Percentiles rank a stretch among this genome's conserved stretches.
Evolutionary conservation across 441 rosid species (phyloP).

Genomic region (Corymbia calophylla): DNA sequence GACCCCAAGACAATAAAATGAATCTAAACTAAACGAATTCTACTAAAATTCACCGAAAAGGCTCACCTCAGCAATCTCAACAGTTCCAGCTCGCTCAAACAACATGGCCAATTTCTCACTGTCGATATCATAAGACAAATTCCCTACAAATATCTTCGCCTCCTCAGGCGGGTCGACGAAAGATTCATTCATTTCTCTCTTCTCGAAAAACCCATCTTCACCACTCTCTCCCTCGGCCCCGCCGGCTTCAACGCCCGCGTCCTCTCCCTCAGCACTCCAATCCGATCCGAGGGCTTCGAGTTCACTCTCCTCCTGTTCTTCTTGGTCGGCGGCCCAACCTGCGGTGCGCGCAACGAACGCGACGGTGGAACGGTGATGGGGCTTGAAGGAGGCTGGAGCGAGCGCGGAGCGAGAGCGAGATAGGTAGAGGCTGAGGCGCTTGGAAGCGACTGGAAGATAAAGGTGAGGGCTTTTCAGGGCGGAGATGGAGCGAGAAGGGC

Average conservation of each 20-base stretch:
- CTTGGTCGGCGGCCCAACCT: conserved; percentile 43
- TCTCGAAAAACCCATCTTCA: conserved; percentile 17
- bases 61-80: conserved; percentile 74
- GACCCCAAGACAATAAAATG: neutral
- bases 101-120: conserved; percentile 76
- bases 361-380: conserved; percentile 19
- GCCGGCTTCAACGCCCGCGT: conserved; percentile 4
- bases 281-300: conserved; percentile 23
- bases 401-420: conserved; percentile 20
- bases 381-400: conserved; percentile 6
- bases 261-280: conserved; percentile 25
- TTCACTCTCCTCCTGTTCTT: conserved; percentile 20
- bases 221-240: conserved; percentile 11
- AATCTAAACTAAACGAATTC: neutral
- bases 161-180: conserved; percentile 63
- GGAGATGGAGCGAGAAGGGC: conserved; percentile 25
- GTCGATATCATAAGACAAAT: conserved; percentile 71
- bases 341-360: conserved; percentile 55
- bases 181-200: conserved; percentile 16
- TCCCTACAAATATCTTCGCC: conserved; percentile 82
- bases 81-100: conserved; percentile 83
- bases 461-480: conserved; percentile 17
- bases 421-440: conserved; percentile 31
- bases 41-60: neutral
- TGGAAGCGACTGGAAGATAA: conserved; percentile 20